Evolutionary conservation across 2,329 filamentous ascomycete species (phyloP), one percentile per base, ranked within the genome.

Genomic region (Claviceps capensis): DNA sequence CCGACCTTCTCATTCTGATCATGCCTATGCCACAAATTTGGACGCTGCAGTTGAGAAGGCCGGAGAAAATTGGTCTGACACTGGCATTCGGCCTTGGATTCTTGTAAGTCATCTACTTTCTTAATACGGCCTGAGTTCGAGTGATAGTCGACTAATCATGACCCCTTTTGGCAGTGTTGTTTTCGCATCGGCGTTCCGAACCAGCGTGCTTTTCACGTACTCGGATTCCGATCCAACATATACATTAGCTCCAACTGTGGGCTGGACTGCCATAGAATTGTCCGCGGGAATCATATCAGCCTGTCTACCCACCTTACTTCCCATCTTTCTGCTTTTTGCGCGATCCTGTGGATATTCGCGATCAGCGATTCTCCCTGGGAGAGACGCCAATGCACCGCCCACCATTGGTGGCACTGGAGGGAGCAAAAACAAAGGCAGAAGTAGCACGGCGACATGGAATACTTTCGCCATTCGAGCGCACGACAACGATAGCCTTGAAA

Each of bases 231-330:
- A 75, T 50, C 69, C 70, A 3, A 65, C 67, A n/a, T 76, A 74
- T 58, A 72, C 72, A 0, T 64, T 76, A 8, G 70, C 71, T 0
- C 69, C 67, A 1, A 68, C 71, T 0, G 67, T 71, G 4, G 71
- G 68, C 50, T 77, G 73, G 74, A 72, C 72, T 6, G 65, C 65
- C 4, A 70, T 76, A 54, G 74, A 77, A 57, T 70, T 72, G 61
- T 66, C 72, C 0, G 69, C 70, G 0, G 76, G 74, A 48, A 75
- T 79, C 55, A 65, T 76, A 44, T 75, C 74, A 0, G 75, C 75
- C 6, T 77, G 73, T 55, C 70, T 78, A 0, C 76, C 76, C 0
- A 76, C 75, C 0, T 63, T 78, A 41, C 68, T 73, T 5, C 74
- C 74, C 2, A 66, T 74, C 14, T 56, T 76, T 36, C 63, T 65